These are phyloP conservation scores for Ophiostoma ulmi DNA, from an alignment of 2,329 filamentous ascomycete species.

Conservation along the genomic window DNA sequence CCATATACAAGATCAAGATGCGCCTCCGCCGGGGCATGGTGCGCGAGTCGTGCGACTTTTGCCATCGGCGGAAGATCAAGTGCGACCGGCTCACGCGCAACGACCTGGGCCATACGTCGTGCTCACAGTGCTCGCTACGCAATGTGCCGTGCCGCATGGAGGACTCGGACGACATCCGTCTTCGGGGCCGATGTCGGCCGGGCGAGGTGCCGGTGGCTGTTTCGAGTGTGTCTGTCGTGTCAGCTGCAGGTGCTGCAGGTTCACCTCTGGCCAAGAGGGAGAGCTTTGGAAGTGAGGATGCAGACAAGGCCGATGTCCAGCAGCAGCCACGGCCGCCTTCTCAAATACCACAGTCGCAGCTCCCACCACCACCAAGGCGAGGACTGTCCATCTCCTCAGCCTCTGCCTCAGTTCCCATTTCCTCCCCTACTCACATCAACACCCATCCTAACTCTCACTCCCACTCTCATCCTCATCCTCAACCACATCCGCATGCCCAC, in stretches of 20 bases:
- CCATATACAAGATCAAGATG: conserved; percentile 12
- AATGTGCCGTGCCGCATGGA: conserved; percentile 25
- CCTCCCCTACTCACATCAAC: not conserved
- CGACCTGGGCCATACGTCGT: conserved; percentile 25
- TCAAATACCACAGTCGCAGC: not conserved
- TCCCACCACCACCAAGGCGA: not conserved
- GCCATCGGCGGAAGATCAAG: conserved; percentile 30
- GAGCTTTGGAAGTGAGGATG: not conserved
- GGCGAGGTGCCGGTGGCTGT: conserved; percentile 6
- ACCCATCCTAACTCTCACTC: not conserved
- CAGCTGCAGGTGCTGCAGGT: not conserved
- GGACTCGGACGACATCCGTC: conserved; percentile 29
- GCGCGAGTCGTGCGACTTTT: conserved; percentile 26
- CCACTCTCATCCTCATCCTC: not conserved
- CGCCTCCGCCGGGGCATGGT: conserved; percentile 25
- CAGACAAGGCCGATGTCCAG: not conserved
- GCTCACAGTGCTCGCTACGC: conserved; percentile 30
- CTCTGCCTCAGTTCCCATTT: not conserved
- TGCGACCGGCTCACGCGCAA: conserved; percentile 29
- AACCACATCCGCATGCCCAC: conserved; percentile 4
- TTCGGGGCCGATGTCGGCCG: conserved; percentile 18
- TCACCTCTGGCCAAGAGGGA: not conserved
- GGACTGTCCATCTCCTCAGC: not conserved
- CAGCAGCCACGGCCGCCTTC: not conserved
- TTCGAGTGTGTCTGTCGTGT: not conserved